A percentile compares a stretch with the other conserved stretches of the same genome.
These are phyloP conservation scores for Zoysia pacifica DNA, from an alignment of 176 grass and related monocot species.

Conservation along the genomic window DNA sequence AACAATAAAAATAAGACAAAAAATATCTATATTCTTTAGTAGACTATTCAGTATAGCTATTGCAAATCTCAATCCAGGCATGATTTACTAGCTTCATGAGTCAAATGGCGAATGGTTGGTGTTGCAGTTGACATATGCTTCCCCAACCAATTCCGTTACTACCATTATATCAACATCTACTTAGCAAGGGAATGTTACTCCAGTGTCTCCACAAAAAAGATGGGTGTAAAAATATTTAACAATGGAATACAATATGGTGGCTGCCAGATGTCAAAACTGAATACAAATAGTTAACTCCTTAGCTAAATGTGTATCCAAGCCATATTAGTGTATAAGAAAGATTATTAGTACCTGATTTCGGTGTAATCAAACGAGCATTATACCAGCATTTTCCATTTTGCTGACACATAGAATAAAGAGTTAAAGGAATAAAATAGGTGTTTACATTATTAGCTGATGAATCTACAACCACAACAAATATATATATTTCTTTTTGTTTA, in stretches of 20 bases:
- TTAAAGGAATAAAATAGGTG: not conserved
- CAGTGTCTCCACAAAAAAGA: not conserved
- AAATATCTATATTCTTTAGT: not conserved
- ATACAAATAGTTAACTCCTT: not conserved
- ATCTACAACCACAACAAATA: not conserved
- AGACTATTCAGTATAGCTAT: not conserved
- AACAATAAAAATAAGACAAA: not conserved
- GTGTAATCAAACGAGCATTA: slow-evolving; percentile 28
- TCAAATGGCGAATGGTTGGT: not conserved
- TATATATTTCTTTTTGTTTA: not conserved
- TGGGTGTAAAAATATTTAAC: not conserved
- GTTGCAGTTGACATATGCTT: not conserved
- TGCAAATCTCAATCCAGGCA: not conserved
- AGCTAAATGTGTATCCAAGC: not conserved
- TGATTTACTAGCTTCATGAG: not conserved
- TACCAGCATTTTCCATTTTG: slow-evolving; percentile 38
- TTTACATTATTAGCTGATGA: slow-evolving; percentile 1
- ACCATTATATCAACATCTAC: not conserved
- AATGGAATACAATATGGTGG: not conserved
- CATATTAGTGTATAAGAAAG: slow-evolving; percentile 27
- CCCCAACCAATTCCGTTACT: not conserved
- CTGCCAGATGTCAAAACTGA: not conserved
- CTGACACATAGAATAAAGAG: slow-evolving; percentile 31
- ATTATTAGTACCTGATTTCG: slow-evolving; percentile 30
- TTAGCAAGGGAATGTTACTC: not conserved